A percentile compares a stretch with the other conserved stretches of the same genome.
phyloP scores from a whole-genome alignment of 192 early-diverging fungal species.

The Chytriomyces confervae region DNA sequence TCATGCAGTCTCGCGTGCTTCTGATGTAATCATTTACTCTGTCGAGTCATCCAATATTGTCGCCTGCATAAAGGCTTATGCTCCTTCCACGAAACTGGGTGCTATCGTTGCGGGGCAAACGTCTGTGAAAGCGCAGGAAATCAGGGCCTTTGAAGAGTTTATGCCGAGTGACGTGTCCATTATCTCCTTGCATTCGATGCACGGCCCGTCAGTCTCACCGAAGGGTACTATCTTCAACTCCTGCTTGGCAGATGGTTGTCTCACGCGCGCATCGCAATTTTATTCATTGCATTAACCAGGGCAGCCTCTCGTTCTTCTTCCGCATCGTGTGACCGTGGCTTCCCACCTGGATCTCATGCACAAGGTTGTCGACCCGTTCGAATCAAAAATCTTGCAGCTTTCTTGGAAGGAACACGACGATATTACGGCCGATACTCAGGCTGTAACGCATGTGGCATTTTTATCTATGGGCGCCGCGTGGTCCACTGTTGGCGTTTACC shows the following conservation, averaged over 20 bases:
- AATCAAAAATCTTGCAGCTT: constrained; percentile 82
- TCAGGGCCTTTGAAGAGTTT: constrained; percentile 84
- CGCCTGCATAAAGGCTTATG: constrained; percentile 45
- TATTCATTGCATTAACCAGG: not conserved
- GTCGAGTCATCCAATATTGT: constrained; percentile 92
- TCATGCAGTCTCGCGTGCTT: constrained; percentile 77
- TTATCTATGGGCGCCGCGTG: constrained; percentile 58
- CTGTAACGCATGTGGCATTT: constrained; percentile 94
- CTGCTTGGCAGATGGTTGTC: constrained; percentile 21
- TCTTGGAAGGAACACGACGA: constrained; percentile 87
- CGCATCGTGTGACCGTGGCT: not conserved
- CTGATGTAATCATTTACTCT: constrained; percentile 92
- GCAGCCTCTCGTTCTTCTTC: constrained; percentile 3
- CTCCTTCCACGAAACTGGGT: constrained; percentile 79
- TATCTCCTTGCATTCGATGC: constrained; percentile 93
- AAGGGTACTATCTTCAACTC: constrained; percentile 68
- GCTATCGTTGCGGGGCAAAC: constrained; percentile 91
- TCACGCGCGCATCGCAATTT: constrained; percentile 13
- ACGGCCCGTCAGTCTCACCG: constrained; percentile 88
- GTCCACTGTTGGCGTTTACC: not conserved
- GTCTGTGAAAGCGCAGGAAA: constrained; percentile 95
- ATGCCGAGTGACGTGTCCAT: constrained; percentile 92
- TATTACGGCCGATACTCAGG: constrained; percentile 98
- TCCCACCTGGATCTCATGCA: constrained; percentile 6
- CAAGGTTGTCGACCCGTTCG: constrained; percentile 77